Percentiles rank a stretch among this genome's conserved stretches.
Evolutionary conservation across 2,329 filamentous ascomycete genomes (phyloP).

Genomic region (Botrytis galanthina): DNA sequence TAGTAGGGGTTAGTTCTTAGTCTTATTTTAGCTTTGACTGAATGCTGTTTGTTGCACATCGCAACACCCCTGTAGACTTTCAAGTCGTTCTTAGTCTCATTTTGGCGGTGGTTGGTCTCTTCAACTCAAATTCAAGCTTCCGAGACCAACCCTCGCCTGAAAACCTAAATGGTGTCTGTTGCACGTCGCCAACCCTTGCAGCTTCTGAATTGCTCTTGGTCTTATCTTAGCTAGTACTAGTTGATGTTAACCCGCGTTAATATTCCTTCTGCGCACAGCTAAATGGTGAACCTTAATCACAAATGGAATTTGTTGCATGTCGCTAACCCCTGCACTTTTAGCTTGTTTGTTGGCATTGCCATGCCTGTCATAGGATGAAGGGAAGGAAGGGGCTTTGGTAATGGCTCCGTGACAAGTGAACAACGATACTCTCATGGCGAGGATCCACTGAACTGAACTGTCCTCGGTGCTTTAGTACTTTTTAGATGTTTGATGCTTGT

Average conservation of each 20-base stretch:
- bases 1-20: neutral
- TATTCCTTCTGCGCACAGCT: neutral
- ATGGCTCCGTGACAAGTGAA: neutral
- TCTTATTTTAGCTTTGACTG: neutral
- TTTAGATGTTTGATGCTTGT: neutral
- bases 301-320: neutral
- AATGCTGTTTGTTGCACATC: neutral
- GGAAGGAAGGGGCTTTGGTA: neutral
- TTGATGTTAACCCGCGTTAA: neutral
- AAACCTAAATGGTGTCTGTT: neutral
- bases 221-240: neutral
- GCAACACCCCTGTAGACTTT: neutral
- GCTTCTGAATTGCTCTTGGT: neutral
- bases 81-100: neutral
- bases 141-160: neutral
- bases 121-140: neutral
- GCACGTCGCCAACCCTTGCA: neutral
- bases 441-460: neutral
- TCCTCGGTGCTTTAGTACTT: neutral
- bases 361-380: neutral
- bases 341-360: neutral
- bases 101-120: neutral
- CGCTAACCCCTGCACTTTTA: neutral
- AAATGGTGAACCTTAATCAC: neutral
- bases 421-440: neutral